Evolutionary conservation across 176 grass and related monocot species (phyloP).

Genomic region (Juncus effusus): DNA sequence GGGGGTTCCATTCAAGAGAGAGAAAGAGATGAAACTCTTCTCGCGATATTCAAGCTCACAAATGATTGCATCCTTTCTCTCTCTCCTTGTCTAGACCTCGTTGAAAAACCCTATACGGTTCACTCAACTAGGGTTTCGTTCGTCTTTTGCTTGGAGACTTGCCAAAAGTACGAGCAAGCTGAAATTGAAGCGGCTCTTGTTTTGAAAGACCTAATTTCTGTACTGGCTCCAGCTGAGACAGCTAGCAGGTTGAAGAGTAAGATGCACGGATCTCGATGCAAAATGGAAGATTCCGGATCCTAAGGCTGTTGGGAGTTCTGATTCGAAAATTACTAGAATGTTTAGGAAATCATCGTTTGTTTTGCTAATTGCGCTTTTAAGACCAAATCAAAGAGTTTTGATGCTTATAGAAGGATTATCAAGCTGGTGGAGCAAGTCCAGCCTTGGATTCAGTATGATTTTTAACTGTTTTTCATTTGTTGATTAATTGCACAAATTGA

Average conservation of each 20-base stretch:
- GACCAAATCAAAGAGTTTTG: slow-evolving; percentile 41
- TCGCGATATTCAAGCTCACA: slow-evolving; percentile 49
- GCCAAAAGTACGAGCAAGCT: slow-evolving; percentile 45
- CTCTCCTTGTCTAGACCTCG: slow-evolving; percentile 43
- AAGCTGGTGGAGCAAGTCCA: slow-evolving; percentile 45
- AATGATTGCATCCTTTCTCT: slow-evolving; percentile 60
- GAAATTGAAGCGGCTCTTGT: slow-evolving; percentile 46
- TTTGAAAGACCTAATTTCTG: slow-evolving; percentile 42
- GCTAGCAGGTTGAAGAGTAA: slow-evolving; percentile 33
- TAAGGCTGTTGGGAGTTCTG: slow-evolving; percentile 35
- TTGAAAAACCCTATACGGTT: slow-evolving; percentile 63
- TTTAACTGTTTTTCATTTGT: slow-evolving; percentile 25
- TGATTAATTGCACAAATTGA: too few relatives aligned
- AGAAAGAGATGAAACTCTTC: slow-evolving; percentile 33
- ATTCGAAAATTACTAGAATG: slow-evolving; percentile 49
- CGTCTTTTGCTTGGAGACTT: slow-evolving; percentile 46
- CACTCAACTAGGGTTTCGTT: slow-evolving; percentile 55
- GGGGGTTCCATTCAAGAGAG: slow-evolving; percentile 1
- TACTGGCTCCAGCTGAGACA: slow-evolving; percentile 31
- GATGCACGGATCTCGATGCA: slow-evolving; percentile 13
- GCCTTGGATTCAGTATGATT: neutral
- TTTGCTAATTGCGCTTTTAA: slow-evolving; percentile 62
- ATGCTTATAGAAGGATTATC: slow-evolving; percentile 42
- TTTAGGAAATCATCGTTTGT: slow-evolving; percentile 42
- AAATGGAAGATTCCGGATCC: slow-evolving; percentile 40